A percentile compares a stretch with the other conserved stretches of the same genome.
Conservation (phyloP, 331 rosid genomes). For the Erythrophleum ivorense region DNA sequence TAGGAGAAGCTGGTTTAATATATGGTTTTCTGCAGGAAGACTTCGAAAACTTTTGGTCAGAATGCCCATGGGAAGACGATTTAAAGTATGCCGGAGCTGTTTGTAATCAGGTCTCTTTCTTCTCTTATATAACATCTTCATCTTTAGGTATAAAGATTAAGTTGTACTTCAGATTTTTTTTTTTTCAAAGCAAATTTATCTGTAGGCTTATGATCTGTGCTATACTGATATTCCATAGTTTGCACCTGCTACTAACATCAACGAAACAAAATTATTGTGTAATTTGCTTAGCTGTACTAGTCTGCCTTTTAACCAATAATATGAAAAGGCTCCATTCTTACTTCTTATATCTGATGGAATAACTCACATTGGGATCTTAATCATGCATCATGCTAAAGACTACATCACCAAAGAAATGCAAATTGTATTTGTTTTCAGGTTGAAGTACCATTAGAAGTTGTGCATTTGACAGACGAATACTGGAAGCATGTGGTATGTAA, state of each 20-base stretch:
- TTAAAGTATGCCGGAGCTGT: conserved; percentile 85
- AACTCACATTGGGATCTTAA: background rate
- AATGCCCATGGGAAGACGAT: conserved; percentile 98
- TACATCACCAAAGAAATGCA: conserved; percentile 23
- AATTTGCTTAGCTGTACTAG: background rate
- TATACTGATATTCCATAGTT: background rate
- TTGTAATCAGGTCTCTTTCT: conserved; percentile 69
- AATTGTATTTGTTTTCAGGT: conserved; percentile 53
- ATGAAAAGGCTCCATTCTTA: conserved; percentile 1
- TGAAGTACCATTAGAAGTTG: conserved; percentile 82
- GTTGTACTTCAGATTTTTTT: background rate
- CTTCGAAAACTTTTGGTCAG: conserved; percentile 94
- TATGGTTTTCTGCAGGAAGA: conserved; percentile 74
- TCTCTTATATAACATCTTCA: background rate
- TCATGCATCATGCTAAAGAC: conserved; percentile 5
- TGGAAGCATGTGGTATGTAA: conserved; percentile 85
- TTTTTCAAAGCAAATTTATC: background rate
- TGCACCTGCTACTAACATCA: background rate
- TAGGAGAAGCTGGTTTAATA: conserved; percentile 31
- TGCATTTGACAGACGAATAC: conserved; percentile 93
- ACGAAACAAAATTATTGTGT: background rate
- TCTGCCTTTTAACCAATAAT: background rate
- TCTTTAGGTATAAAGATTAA: conserved; percentile 6
- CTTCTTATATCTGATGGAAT: background rate
- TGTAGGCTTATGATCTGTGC: background rate